Conservation (phyloP, 306 rosid genomes). For the Cicer arietinum region DNA sequence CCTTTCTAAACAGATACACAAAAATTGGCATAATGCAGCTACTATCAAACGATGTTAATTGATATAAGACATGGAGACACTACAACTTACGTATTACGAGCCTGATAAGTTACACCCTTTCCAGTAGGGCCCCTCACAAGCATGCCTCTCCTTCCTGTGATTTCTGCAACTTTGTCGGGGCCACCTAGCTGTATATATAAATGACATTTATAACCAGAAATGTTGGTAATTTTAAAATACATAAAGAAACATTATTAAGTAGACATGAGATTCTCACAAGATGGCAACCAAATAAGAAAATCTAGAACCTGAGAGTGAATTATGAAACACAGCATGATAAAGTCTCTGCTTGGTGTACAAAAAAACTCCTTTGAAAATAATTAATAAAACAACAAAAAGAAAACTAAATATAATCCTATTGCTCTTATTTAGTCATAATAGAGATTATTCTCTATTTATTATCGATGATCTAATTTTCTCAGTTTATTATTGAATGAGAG, state of each 20-base stretch:
- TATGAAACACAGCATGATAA: slow-evolving; percentile 18
- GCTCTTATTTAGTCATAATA: not conserved
- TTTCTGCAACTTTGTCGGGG: slow-evolving; percentile 95
- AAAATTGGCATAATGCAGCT: slow-evolving; percentile 34
- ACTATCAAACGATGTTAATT: slow-evolving; percentile 13
- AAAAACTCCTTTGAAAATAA: not conserved
- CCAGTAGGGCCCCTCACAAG: slow-evolving; percentile 92
- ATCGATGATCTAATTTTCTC: not conserved
- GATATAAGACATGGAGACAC: slow-evolving; percentile 16
- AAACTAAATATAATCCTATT: slow-evolving; percentile 3
- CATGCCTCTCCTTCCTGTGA: slow-evolving; percentile 99
- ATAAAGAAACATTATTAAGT: not conserved
- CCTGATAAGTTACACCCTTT: slow-evolving; percentile 95
- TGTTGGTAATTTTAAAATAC: not conserved
- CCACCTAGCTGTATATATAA: slow-evolving; percentile 80
- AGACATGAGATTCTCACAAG: slow-evolving; percentile 2
- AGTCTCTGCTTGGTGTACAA: not conserved
- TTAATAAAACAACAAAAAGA: not conserved
- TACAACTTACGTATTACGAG: slow-evolving; percentile 92
- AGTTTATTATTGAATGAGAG: not conserved
- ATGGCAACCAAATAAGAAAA: slow-evolving; percentile 14
- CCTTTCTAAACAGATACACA: slow-evolving; percentile 68
- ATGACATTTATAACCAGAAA: slow-evolving; percentile 32
- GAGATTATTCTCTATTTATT: not conserved
- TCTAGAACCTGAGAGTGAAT: slow-evolving; percentile 11